phyloP scores from a whole-genome alignment of 2,329 filamentous ascomycete species.

The Colletotrichum liriopes region DNA sequence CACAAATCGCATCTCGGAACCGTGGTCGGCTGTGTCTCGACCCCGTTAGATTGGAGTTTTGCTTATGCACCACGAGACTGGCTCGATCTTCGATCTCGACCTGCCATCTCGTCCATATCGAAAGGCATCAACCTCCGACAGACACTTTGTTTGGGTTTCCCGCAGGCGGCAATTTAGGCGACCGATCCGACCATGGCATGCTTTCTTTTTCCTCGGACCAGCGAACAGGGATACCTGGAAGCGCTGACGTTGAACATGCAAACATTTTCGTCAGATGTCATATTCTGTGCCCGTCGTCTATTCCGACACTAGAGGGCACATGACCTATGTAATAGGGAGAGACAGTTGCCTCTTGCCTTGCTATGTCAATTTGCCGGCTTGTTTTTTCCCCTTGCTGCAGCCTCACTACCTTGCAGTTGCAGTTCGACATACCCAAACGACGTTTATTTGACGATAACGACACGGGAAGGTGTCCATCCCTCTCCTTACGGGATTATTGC shows the following conservation, averaged over 20 bases:
- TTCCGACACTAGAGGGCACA: conserved; percentile 25
- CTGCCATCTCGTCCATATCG: conserved; percentile 5
- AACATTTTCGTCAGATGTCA: conserved; percentile 32
- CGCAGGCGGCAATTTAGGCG: conserved; percentile 13
- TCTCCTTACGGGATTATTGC: background rate
- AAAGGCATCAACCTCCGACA: conserved; percentile 10
- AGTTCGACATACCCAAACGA: conserved; percentile 6
- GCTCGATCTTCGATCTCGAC: conserved; percentile 19
- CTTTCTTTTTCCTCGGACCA: conserved; percentile 25
- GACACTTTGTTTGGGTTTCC: conserved; percentile 5
- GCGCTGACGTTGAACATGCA: conserved; percentile 6
- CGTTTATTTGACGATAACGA: background rate
- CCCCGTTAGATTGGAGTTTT: background rate
- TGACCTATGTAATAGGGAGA: conserved; percentile 6
- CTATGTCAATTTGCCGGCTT: background rate
- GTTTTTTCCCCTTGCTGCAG: background rate
- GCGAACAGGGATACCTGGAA: conserved; percentile 4
- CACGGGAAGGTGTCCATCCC: conserved; percentile 1
- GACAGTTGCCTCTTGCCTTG: conserved; percentile 5
- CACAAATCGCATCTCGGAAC: conserved; percentile 16
- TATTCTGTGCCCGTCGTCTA: conserved; percentile 1
- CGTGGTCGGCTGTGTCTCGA: background rate
- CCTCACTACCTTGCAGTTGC: conserved; percentile 11
- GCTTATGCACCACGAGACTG: conserved; percentile 26
- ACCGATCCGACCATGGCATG: conserved; percentile 8